Evolutionary conservation across 768 basidiomycete species (phyloP).

Genomic region (Suillus cothurnatus): DNA sequence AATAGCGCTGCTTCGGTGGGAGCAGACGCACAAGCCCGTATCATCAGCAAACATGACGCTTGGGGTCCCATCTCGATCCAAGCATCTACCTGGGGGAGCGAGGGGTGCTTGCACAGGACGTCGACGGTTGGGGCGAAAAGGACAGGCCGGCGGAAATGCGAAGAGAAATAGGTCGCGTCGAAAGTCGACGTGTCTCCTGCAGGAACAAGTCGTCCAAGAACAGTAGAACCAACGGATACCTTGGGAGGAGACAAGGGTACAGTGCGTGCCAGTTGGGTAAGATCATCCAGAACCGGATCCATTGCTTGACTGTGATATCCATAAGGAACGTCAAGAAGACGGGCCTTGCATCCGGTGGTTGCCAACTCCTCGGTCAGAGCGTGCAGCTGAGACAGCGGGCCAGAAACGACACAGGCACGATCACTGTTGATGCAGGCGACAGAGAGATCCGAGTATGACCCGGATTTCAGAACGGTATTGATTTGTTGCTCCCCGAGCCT

Average conservation of each 20-base stretch:
- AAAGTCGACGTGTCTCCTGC: conserved; percentile 54
- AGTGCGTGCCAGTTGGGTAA: conserved; percentile 41
- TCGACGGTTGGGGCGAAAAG: conserved; percentile 53
- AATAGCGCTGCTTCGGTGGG: conserved; percentile 44
- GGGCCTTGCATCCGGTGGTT: conserved; percentile 39
- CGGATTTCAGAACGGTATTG: conserved; percentile 34
- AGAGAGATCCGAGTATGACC: conserved; percentile 39
- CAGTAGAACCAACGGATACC: conserved; percentile 65
- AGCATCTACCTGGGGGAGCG: conserved; percentile 35
- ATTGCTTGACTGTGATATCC: conserved; percentile 72
- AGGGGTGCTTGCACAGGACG: conserved; percentile 36
- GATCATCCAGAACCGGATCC: conserved; percentile 54
- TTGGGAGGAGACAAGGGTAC: conserved; percentile 47
- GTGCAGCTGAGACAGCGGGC: conserved; percentile 46
- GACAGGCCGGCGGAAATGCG: conserved; percentile 62
- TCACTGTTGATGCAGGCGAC: conserved; percentile 68
- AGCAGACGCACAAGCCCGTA: conserved; percentile 36
- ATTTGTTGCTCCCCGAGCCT: conserved; percentile 39
- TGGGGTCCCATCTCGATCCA: conserved; percentile 37
- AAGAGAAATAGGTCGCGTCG: conserved; percentile 53
- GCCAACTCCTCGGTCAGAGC: conserved; percentile 46
- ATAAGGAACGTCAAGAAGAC: conserved; percentile 54
- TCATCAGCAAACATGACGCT: conserved; percentile 55
- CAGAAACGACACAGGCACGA: conserved; percentile 60
- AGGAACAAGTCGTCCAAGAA: conserved; percentile 52